phyloP scores from a whole-genome alignment of 1,284 basidiomycete genomes.

The Pascua guehoae region DNA sequence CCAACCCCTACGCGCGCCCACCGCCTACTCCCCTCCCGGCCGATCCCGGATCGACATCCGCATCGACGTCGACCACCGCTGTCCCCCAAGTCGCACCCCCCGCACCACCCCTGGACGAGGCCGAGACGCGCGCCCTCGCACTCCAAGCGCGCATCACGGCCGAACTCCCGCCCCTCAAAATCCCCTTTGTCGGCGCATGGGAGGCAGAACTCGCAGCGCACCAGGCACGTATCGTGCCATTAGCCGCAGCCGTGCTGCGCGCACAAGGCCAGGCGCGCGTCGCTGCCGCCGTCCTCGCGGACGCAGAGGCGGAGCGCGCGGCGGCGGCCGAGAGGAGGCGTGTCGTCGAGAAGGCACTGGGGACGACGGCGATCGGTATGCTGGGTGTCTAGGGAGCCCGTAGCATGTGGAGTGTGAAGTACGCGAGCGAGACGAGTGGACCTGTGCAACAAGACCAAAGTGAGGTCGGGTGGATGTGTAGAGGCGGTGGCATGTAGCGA shows the following conservation, averaged over 20 bases:
- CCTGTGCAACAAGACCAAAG: no score
- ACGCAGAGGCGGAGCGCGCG: slow-evolving; percentile 40
- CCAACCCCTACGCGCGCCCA: not conserved
- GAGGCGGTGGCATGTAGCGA: no score
- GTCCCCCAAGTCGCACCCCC: not conserved
- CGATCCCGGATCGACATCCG: slow-evolving; percentile 8
- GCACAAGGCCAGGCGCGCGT: slow-evolving; percentile 27
- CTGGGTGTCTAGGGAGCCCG: no score
- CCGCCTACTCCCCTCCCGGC: slow-evolving; percentile 14
- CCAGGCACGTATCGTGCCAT: slow-evolving; percentile 16
- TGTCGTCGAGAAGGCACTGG: slow-evolving; percentile 20
- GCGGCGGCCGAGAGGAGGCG: slow-evolving; percentile 35
- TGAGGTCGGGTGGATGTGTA: no score
- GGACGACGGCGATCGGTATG: no score
- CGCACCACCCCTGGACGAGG: slow-evolving; percentile 1
- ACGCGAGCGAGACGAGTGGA: no score
- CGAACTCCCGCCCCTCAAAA: slow-evolving; percentile 30
- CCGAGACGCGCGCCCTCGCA: slow-evolving; percentile 20
- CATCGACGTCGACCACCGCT: not conserved
- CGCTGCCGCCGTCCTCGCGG: slow-evolving; percentile 33
- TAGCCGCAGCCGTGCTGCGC: slow-evolving; percentile 21
- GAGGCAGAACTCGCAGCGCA: slow-evolving; percentile 34
- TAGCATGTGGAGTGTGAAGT: no score
- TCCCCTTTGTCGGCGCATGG: slow-evolving; percentile 31
- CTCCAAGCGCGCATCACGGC: slow-evolving; percentile 30